These are phyloP conservation scores for Yamadazyma dushanensis DNA, from an alignment of 1,139 yeast genomes.

Conservation along the genomic window DNA sequence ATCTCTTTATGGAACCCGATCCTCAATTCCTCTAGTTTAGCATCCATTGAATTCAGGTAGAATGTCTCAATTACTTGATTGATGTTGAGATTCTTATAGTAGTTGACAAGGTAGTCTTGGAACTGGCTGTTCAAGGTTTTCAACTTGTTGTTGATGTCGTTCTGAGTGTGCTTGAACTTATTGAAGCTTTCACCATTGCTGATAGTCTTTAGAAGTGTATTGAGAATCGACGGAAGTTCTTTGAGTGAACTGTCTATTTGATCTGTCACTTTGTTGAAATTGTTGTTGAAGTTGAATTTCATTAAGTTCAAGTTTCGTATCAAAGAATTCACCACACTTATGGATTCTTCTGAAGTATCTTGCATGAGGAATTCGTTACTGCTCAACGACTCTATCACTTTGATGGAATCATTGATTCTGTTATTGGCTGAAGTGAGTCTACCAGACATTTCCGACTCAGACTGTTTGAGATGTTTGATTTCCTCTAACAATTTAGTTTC, in stretches of 20 bases:
- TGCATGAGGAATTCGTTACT: slow-evolving; percentile 4
- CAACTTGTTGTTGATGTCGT: slow-evolving; percentile 14
- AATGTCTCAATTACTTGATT: slow-evolving; percentile 11
- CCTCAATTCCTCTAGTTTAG: slow-evolving; percentile 9
- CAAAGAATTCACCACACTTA: slow-evolving; percentile 7
- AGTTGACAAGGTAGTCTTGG: slow-evolving; percentile 17
- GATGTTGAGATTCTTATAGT: slow-evolving; percentile 13
- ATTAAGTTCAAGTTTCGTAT: slow-evolving; percentile 11
- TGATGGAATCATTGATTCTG: slow-evolving; percentile 8
- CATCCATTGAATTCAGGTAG: slow-evolving; percentile 9
- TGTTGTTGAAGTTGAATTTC: slow-evolving; percentile 12
- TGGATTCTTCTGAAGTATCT: slow-evolving; percentile 6
- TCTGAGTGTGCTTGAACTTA: slow-evolving; percentile 13
- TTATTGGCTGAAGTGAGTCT: slow-evolving; percentile 7
- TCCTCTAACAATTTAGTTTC: slow-evolving; percentile 5
- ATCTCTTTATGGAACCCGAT: slow-evolving; percentile 5
- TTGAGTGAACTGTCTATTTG: slow-evolving; percentile 12
- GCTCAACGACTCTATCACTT: slow-evolving; percentile 5
- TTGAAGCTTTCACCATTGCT: slow-evolving; percentile 14
- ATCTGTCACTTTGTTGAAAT: slow-evolving; percentile 10
- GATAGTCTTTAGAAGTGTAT: slow-evolving; percentile 13
- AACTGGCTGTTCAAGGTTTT: slow-evolving; percentile 17
- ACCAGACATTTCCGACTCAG: slow-evolving; percentile 7
- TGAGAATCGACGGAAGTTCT: slow-evolving; percentile 13
- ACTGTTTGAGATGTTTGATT: slow-evolving; percentile 7